These are phyloP conservation scores for Eucalyptus marginata DNA, from an alignment of 345 rosid species.

Conservation along the genomic window DNA sequence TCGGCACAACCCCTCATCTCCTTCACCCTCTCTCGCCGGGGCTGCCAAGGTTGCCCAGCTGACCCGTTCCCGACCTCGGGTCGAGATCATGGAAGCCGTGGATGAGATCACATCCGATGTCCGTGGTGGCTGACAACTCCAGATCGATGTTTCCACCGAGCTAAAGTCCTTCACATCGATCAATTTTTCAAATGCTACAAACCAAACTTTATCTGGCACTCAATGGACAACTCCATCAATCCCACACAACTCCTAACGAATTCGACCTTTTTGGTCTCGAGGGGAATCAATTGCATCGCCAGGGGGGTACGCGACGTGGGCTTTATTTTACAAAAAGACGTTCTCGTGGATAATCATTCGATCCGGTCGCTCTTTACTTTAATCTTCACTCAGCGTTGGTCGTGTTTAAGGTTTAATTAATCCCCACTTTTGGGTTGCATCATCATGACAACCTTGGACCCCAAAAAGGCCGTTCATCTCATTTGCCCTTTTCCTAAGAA, in stretches of 20 bases:
- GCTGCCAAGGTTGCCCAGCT: background rate
- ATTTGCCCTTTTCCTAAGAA: background rate
- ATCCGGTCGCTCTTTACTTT: background rate
- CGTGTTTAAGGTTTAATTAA: background rate
- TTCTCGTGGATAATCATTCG: background rate
- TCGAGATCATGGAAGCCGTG: background rate
- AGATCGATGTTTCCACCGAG: background rate
- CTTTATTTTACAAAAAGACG: background rate
- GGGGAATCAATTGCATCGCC: background rate
- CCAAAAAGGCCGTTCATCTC: background rate
- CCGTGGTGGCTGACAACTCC: background rate
- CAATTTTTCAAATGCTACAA: background rate
- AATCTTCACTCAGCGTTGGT: background rate
- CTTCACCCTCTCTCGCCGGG: background rate
- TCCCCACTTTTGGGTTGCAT: background rate
- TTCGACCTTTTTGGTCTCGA: background rate
- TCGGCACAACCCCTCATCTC: background rate
- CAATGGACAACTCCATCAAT: background rate
- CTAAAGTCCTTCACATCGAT: background rate
- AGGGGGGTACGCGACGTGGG: background rate
- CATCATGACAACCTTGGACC: background rate
- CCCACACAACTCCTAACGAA: background rate
- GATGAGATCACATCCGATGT: background rate
- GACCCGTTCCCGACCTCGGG: fast-evolving
- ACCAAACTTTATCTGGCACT: background rate